phyloP scores from a whole-genome alignment of 495 filamentous ascomycete genomes.

The Neurospora tetraspora region DNA sequence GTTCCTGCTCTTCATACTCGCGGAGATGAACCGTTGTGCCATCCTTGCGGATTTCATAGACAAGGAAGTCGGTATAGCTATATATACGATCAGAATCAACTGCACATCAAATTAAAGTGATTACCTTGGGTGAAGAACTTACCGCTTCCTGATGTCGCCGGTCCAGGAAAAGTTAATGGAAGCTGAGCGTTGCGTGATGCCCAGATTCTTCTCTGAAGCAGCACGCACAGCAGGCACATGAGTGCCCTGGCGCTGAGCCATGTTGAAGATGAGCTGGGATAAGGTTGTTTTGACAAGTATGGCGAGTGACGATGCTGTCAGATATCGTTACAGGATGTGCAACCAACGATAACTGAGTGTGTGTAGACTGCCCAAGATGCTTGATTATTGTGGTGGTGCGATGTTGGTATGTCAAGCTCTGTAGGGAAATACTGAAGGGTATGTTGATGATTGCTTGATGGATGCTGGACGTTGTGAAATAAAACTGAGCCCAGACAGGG shows the following conservation, averaged over 20 bases:
- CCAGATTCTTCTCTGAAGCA: slow-evolving; percentile 25
- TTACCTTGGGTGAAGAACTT: background rate
- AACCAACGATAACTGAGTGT: background rate
- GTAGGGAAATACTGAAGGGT: background rate
- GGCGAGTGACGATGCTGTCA: background rate
- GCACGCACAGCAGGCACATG: slow-evolving; percentile 25
- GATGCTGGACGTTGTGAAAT: background rate
- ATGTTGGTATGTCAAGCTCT: background rate
- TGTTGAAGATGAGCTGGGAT: slow-evolving; percentile 1
- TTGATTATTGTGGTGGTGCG: background rate
- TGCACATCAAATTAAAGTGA: background rate
- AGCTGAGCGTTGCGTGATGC: slow-evolving; percentile 25
- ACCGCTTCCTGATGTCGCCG: slow-evolving; percentile 32
- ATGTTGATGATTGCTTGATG: background rate
- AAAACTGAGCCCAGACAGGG: background rate
- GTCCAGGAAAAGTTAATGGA: slow-evolving; percentile 24
- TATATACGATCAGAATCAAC: background rate
- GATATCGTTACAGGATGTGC: background rate
- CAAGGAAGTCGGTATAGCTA: slow-evolving; percentile 91
- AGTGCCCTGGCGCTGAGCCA: slow-evolving; percentile 17
- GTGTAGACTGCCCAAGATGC: background rate
- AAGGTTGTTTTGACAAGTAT: background rate
- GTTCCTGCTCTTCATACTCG: slow-evolving; percentile 38
- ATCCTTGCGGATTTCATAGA: slow-evolving; percentile 78
- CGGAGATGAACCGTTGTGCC: slow-evolving; percentile 72